phyloP scores from a whole-genome alignment of 2,329 filamentous ascomycete genomes.

The Fusarium tupiense region DNA sequence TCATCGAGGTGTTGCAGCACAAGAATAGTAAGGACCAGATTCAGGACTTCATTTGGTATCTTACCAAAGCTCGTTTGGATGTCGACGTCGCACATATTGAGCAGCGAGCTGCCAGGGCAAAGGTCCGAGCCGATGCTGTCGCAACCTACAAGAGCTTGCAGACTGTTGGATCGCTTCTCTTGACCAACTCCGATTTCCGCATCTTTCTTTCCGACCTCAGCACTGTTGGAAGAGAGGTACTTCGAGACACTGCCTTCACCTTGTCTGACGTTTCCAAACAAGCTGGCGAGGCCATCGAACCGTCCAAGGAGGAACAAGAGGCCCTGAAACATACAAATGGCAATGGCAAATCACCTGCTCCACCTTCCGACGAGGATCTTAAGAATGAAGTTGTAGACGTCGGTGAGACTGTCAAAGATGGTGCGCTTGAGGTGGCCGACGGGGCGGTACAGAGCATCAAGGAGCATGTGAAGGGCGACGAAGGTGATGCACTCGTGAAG shows the following conservation, averaged over 20 bases:
- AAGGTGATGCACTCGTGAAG: slow-evolving; percentile 76
- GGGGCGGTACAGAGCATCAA: slow-evolving; percentile 76
- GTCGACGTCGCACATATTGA: slow-evolving; percentile 46
- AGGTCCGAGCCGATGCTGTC: slow-evolving; percentile 47
- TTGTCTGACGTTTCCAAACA: slow-evolving; percentile 79
- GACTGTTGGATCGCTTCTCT: slow-evolving; percentile 83
- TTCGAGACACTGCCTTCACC: slow-evolving; percentile 85
- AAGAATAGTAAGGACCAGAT: slow-evolving; percentile 89
- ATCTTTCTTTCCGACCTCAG: slow-evolving; percentile 84
- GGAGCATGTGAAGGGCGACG: slow-evolving; percentile 77
- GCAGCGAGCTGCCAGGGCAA: slow-evolving; percentile 43
- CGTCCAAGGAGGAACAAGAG: slow-evolving; percentile 68
- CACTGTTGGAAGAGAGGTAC: slow-evolving; percentile 82
- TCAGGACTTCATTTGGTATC: slow-evolving; percentile 90
- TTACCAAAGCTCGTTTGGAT: slow-evolving; percentile 75
- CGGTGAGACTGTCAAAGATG: slow-evolving; percentile 63
- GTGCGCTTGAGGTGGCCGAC: slow-evolving; percentile 60
- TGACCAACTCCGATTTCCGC: slow-evolving; percentile 91
- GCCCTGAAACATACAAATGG: slow-evolving; percentile 54
- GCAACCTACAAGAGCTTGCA: slow-evolving; percentile 79
- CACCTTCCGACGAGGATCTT: slow-evolving; percentile 71
- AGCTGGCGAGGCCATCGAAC: slow-evolving; percentile 77
- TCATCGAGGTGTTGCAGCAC: slow-evolving; percentile 82
- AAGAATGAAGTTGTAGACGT: slow-evolving; percentile 65
- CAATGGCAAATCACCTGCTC: slow-evolving; percentile 41